Evolutionary conservation across 805 yeast species (phyloP), one percentile per base, ranked within the genome.

Genomic region (Saturnispora mendoncae): DNA sequence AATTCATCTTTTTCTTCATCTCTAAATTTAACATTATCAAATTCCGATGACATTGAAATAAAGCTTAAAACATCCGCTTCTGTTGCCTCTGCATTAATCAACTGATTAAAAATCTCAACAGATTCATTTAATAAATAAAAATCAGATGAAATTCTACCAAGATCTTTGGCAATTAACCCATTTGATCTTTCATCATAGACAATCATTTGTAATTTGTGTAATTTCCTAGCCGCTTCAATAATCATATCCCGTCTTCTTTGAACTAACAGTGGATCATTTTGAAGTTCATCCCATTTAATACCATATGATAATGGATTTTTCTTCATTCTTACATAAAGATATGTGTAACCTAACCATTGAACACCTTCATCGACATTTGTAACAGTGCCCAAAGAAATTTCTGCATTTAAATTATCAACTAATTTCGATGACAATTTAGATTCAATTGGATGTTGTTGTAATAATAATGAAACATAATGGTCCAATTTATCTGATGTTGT

Each of bases 301-400:
- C 95, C 98, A 55, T 92, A 92, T 0, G 83, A 80, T 56, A 87
- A 80, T 2, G 99, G 98, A 49, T 87, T 90, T 55, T 86, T 84
- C 44, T 82, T 76, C 98, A 92, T 92, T 44, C 99, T 68, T 3
- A 90, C 97, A 64, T 76, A 80, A 74, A 92, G 69, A 55, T 92
- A 92, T 0, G 98, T 92, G 53, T 94, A 92, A 3, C 98, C 97
- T n/a, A 92, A 67, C 99, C 99, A 92, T 48, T 80, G 85, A 1
- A 92, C 82, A 43, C 88, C 99, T 63, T 92, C 98, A 24, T 84
- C 94, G 9, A 92, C 78, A 53, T 81, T 88, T 1, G 97, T 86
- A 2, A 92, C 97, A 0, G 94, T 88, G 2, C 99, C 99, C 15
- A 92, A 61, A 0, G 97, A 82, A 18, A 94, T 86, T 58, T 92